A percentile compares a stretch with the other conserved stretches of the same genome.
Conservation (phyloP, 2,329 filamentous ascomycete species). For the Xylaria hypoxylon region DNA sequence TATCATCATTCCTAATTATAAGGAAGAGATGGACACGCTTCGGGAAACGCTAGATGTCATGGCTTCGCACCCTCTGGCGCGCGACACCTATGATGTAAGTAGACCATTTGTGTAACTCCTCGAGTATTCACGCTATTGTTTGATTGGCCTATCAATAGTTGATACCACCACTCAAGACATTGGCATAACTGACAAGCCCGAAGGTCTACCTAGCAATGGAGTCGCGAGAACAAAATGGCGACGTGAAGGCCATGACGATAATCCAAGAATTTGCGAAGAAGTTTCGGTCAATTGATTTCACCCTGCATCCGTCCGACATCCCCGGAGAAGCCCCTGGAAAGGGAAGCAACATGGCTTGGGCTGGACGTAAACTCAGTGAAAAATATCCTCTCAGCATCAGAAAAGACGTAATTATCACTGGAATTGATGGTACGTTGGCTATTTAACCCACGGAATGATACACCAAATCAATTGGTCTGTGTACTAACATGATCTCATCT, state of each 20-base stretch:
- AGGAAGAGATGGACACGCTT: constrained; percentile 76
- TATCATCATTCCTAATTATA: constrained; percentile 79
- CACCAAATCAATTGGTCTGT: not conserved
- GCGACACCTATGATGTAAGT: constrained; percentile 76
- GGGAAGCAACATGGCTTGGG: constrained; percentile 80
- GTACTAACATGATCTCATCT: constrained; percentile 40
- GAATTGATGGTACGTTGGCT: constrained; percentile 73
- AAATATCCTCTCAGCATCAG: constrained; percentile 66
- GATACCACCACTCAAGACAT: not conserved
- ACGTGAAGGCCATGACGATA: constrained; percentile 71
- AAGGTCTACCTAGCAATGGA: constrained; percentile 81
- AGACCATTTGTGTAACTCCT: constrained; percentile 9
- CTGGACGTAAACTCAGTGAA: constrained; percentile 72
- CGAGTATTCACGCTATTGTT: not conserved
- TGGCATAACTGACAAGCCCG: constrained; percentile 29
- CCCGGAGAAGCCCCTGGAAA: constrained; percentile 78
- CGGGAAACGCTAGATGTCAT: constrained; percentile 76
- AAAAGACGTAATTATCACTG: constrained; percentile 75
- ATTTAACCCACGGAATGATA: not conserved
- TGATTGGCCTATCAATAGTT: not conserved
- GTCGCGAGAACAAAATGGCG: constrained; percentile 70
- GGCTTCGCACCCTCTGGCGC: constrained; percentile 73
- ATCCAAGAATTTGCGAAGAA: constrained; percentile 72
- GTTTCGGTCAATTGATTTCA: constrained; percentile 75
- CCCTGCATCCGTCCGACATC: constrained; percentile 73